phyloP scores from a whole-genome alignment of 1,139 yeast genomes.

The Sugiyamaella pinicola region DNA sequence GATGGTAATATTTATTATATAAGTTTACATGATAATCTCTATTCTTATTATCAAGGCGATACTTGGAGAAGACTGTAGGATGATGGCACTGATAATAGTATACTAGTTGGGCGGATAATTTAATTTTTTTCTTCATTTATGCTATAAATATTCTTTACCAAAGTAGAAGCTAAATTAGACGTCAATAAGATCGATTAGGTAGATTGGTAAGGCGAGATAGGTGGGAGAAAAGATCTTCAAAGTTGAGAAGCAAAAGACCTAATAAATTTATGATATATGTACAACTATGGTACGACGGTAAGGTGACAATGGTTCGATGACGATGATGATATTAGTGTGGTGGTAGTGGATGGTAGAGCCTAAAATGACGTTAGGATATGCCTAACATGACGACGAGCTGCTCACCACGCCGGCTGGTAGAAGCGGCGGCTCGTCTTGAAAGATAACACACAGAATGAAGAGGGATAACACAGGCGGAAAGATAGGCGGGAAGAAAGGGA shows the following conservation, averaged over 20 bases:
- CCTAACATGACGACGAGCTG: too few relatives aligned
- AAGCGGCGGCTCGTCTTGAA: background rate
- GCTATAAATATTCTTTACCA: background rate
- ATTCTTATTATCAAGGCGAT: too few relatives aligned
- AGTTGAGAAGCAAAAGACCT: background rate
- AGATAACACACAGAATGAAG: background rate
- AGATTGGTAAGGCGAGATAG: background rate
- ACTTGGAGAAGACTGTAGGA: background rate
- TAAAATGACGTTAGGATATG: background rate
- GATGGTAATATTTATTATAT: too few relatives aligned
- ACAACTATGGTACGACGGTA: too few relatives aligned
- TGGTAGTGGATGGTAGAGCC: background rate
- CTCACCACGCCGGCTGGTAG: too few relatives aligned
- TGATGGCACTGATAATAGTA: background rate
- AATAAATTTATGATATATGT: too few relatives aligned
- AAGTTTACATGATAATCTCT: too few relatives aligned
- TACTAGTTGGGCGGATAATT: background rate
- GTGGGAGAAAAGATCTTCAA: background rate
- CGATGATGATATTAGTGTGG: too few relatives aligned
- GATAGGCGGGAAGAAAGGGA: background rate
- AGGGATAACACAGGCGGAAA: slow-evolving; percentile 1
- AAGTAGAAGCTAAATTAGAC: too few relatives aligned
- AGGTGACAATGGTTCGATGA: background rate
- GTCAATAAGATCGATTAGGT: too few relatives aligned
- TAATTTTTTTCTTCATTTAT: background rate